Evolutionary conservation across 768 basidiomycete species (phyloP).

Genomic region (Termitomyces sp.): DNA sequence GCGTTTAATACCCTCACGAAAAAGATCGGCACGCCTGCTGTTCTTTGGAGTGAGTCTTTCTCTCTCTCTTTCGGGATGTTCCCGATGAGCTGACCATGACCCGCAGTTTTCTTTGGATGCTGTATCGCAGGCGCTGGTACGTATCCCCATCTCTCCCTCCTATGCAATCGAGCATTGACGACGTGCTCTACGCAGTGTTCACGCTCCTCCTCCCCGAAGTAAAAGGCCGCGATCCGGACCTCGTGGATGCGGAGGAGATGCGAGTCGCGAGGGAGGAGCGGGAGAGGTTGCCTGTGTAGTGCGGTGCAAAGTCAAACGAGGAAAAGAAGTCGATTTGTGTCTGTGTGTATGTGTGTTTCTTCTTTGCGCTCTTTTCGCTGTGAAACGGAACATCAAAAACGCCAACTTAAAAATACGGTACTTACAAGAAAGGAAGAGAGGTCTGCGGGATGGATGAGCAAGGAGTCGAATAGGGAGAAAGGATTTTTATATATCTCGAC

Average conservation of each 20-base stretch:
- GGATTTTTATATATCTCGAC: not conserved
- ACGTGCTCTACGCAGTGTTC: conserved; percentile 12
- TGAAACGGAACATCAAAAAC: not conserved
- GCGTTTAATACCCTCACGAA: conserved; percentile 61
- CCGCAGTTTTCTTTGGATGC: conserved; percentile 60
- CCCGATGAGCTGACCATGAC: not conserved
- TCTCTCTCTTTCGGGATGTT: too few relatives aligned
- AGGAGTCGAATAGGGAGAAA: not conserved
- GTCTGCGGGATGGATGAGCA: too few relatives aligned
- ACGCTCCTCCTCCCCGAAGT: conserved; percentile 35
- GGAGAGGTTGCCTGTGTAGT: not conserved
- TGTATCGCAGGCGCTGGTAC: conserved; percentile 47
- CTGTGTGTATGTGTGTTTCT: not conserved
- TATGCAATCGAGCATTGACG: not conserved
- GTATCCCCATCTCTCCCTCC: not conserved
- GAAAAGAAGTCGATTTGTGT: not conserved
- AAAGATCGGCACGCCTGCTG: conserved; percentile 55
- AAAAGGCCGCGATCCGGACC: conserved; percentile 31
- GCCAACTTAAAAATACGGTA: not conserved
- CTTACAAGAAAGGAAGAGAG: not conserved
- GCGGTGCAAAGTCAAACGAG: not conserved
- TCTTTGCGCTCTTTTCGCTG: not conserved
- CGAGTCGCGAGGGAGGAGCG: not conserved
- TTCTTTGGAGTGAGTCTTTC: conserved; percentile 61
- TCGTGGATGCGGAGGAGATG: conserved; percentile 29